phyloP scores from a whole-genome alignment of 2,329 filamentous ascomycete species.

The Madurella fahalii region DNA sequence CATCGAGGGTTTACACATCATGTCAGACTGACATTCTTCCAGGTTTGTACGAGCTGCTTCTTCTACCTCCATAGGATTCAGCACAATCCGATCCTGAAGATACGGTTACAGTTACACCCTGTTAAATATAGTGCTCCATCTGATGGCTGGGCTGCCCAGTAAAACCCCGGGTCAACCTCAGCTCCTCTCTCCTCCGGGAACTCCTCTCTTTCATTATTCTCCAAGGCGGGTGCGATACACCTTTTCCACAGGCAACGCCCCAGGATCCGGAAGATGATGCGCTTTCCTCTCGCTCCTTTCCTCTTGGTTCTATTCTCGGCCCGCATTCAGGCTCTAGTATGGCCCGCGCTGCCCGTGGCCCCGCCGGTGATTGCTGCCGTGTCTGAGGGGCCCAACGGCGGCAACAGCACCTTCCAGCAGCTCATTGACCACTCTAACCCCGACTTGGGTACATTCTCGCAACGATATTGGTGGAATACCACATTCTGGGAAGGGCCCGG shows the following conservation, averaged over 20 bases:
- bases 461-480: conserved; percentile 50
- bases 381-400: background rate
- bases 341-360: background rate
- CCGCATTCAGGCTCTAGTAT: background rate
- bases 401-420: conserved; percentile 36
- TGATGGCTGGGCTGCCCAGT: no score
- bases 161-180: no score
- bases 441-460: conserved; percentile 50
- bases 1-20: background rate
- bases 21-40: background rate
- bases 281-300: background rate
- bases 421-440: conserved; percentile 56
- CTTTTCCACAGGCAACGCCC: background rate
- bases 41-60: background rate
- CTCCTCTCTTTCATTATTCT: background rate
- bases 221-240: background rate
- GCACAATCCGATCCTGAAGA: no score
- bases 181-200: background rate
- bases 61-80: no score
- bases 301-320: background rate
- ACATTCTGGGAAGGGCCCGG: conserved; percentile 51
- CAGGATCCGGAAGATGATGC: background rate
- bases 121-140: no score
- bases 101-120: no score
- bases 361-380: background rate